Conservation (phyloP, 2,329 filamentous ascomycete genomes). For the Ceratocystiopsis sp. region DNA sequence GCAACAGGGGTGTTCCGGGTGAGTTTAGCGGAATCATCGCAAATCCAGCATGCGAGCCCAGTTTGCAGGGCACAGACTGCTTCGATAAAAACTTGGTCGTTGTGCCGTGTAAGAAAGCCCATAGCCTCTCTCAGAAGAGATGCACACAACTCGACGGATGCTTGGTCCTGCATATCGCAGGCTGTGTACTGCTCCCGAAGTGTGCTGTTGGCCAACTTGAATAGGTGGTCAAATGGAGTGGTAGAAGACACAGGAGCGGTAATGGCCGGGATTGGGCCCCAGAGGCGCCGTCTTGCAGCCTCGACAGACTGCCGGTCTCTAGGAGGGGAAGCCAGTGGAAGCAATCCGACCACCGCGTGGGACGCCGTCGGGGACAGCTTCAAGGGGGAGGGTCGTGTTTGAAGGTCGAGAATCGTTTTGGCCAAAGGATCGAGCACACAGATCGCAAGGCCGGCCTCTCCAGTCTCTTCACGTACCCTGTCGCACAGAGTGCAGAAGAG, state of each 20-base stretch:
- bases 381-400: constrained; percentile 15
- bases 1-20: constrained; percentile 22
- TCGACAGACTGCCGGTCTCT: constrained; percentile 47
- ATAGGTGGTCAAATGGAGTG: constrained; percentile 51
- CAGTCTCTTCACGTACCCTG: constrained; percentile 43
- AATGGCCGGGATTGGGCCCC: constrained; percentile 42
- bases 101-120: constrained; percentile 33
- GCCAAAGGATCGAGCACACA: constrained; percentile 56
- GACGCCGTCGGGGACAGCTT: constrained; percentile 14
- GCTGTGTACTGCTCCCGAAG: constrained; percentile 34
- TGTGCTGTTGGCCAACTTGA: constrained; percentile 37
- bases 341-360: constrained; percentile 23
- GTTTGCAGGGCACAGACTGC: constrained; percentile 43
- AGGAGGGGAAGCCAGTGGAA: constrained; percentile 34
- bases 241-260: constrained; percentile 22
- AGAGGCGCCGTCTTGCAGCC: constrained; percentile 46
- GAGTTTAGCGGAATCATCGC: constrained; percentile 32
- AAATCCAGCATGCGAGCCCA: constrained; percentile 46
- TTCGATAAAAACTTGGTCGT: constrained; percentile 31
- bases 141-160: constrained; percentile 13
- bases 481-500: constrained; percentile 41
- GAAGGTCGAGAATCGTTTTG: constrained; percentile 30
- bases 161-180: constrained; percentile 16
- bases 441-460: constrained; percentile 48
- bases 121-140: constrained; percentile 35